A percentile compares a stretch with the other conserved stretches of the same genome.
Evolutionary conservation across 768 basidiomycete genomes (phyloP).

Genomic region (Amanita rubescens): DNA sequence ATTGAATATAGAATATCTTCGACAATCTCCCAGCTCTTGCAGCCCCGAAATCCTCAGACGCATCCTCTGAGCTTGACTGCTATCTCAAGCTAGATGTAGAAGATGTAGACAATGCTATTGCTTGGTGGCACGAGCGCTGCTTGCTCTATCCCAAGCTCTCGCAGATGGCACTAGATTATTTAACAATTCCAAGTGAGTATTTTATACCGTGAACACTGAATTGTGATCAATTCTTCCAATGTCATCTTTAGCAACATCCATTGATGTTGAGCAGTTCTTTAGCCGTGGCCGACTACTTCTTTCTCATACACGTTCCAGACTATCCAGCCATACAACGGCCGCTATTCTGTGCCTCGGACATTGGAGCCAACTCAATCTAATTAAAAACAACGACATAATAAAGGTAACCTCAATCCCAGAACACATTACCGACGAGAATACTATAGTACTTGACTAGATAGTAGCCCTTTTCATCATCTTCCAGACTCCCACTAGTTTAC

Average conservation of each 20-base stretch:
- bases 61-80: constrained; percentile 8
- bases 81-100: constrained; percentile 11
- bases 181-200: constrained; percentile 15
- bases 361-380: no score
- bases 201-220: no score
- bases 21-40: constrained; percentile 3
- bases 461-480: no score
- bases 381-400: no score
- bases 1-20: background rate
- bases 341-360: no score
- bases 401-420: no score
- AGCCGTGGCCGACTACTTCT: background rate
- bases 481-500: no score
- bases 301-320: constrained; percentile 15
- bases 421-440: no score
- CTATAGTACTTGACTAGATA: no score
- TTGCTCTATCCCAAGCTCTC: constrained; percentile 17
- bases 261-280: constrained; percentile 15
- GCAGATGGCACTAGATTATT: constrained; percentile 21
- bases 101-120: background rate
- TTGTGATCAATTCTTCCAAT: background rate
- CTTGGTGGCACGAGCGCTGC: background rate
- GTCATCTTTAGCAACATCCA: constrained; percentile 12
- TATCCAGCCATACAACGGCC: no score
- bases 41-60: constrained; percentile 1